Evolutionary conservation across 1,284 basidiomycete genomes (phyloP).

Genomic region (Sanghuangporus weigelae): DNA sequence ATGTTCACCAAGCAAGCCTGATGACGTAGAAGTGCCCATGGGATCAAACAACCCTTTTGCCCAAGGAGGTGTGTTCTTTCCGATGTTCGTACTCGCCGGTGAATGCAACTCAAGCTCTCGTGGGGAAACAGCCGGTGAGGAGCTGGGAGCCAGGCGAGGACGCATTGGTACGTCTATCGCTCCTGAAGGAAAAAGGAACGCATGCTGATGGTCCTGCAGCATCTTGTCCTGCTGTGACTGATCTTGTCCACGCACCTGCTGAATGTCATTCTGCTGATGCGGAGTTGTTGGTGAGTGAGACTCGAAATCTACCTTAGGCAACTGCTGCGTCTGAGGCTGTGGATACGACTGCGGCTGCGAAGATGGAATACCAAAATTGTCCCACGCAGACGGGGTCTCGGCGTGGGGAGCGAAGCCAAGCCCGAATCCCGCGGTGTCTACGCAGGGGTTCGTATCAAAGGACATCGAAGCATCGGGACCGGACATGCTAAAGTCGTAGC

Average conservation of each 20-base stretch:
- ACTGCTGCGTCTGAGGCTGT: not conserved
- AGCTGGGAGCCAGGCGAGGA: not conserved
- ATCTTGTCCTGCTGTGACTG: not conserved
- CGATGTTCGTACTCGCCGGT: not conserved
- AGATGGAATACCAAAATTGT: not conserved
- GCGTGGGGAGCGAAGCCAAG: not conserved
- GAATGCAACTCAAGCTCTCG: slow-evolving; percentile 8
- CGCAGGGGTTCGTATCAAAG: not conserved
- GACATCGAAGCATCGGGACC: not conserved
- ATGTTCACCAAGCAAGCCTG: slow-evolving; percentile 26
- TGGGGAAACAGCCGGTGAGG: slow-evolving; percentile 8
- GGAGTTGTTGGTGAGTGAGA: not conserved
- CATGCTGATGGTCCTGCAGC: slow-evolving; percentile 1
- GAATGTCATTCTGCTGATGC: not conserved
- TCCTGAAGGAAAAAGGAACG: not conserved
- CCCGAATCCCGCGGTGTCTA: not conserved
- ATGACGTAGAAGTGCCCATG: slow-evolving; percentile 24
- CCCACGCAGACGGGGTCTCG: not conserved
- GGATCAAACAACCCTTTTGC: slow-evolving; percentile 50
- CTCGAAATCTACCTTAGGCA: not conserved
- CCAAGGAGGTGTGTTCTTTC: slow-evolving; percentile 1
- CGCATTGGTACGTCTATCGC: not conserved
- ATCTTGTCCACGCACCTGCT: not conserved
- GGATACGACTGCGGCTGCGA: slow-evolving; percentile 3
- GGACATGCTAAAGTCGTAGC: not conserved